Evolutionary conservation across 169 alveolate genomes (phyloP), one percentile per base, ranked within the genome.

Genomic region (Plasmodium reichenowi): DNA sequence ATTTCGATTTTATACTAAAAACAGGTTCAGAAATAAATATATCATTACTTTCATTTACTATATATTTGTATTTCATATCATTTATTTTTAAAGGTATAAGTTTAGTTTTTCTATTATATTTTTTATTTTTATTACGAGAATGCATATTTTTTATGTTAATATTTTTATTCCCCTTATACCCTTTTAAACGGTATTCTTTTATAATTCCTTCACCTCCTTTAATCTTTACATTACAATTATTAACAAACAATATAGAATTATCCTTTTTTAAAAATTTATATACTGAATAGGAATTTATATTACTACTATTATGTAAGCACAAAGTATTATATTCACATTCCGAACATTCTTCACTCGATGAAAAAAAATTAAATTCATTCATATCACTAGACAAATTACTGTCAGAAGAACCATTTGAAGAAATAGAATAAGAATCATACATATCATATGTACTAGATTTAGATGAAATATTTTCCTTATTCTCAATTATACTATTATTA

Each of bases 251-350:
- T 26, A 67, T 50, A 26, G 72, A 68, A 17, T 72, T 1, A 15
- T 83, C 83, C n/a, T 43, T 12, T 72, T 83, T 83, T 63, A 83
- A 48, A 72, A 83, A 83, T 20, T 72, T 43, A 43, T 83, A 83
- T 10, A 47, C 72, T 17, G 91, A 56, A 45, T 54, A 32, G 20
- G 56, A 83, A 43, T 67, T 48, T 6, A 83, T 68, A 38, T 48
- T 43, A 72, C 29, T 83, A 26, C 83, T 83, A 13, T 72, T 32
- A 47, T 68, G 73, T 29, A 68, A 67, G 22, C 59, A 68, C 15
- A 68, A 38, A 26, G 52, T 12, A 38, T 72, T 15, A 29, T 83
- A 24, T 45, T 67, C 91, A 72, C 83, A 68, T 20, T 68, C 56
- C 1, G 91, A 70, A 22, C 91, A 83, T 15, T 83, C 89, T 26